Percentiles rank a stretch among this genome's conserved stretches.
Evolutionary conservation across 345 rosid species (phyloP).

Genomic region (Citrus trifoliata): DNA sequence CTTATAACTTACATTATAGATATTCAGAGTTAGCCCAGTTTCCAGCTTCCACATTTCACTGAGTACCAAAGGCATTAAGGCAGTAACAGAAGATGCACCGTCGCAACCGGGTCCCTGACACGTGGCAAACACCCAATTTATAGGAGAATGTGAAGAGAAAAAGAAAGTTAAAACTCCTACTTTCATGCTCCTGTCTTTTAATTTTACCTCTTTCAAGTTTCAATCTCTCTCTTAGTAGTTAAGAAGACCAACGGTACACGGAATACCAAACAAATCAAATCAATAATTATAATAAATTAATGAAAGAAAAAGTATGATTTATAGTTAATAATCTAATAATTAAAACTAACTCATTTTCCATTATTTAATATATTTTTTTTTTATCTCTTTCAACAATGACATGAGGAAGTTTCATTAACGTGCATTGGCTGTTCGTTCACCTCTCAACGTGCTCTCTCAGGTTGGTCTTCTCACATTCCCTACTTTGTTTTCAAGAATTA

Average conservation of each 20-base stretch:
- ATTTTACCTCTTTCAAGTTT: background rate
- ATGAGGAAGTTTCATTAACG: constrained; percentile 12
- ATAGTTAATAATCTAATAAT: background rate
- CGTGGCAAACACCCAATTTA: constrained; percentile 28
- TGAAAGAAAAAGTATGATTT: background rate
- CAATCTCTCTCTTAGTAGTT: background rate
- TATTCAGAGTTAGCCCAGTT: background rate
- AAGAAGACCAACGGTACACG: constrained; percentile 23
- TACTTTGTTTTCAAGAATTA: background rate
- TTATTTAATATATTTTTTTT: no score
- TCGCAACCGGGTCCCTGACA: constrained; percentile 20
- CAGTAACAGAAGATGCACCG: constrained; percentile 16
- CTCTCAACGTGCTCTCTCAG: background rate
- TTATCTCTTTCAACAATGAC: background rate
- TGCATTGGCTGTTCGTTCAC: constrained; percentile 14
- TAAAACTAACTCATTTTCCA: background rate
- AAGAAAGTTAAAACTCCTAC: constrained; percentile 4
- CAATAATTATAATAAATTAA: background rate
- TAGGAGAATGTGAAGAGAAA: background rate
- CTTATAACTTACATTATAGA: accelerated
- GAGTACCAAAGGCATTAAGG: constrained; percentile 1
- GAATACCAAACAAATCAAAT: constrained; percentile 14
- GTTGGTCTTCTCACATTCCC: constrained; percentile 16
- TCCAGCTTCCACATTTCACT: constrained; percentile 14
- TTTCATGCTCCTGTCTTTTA: constrained; percentile 11